A percentile compares a stretch with the other conserved stretches of the same genome.
Evolutionary conservation across 2,329 filamentous ascomycete genomes (phyloP).

Genomic region (Endocalyx cinctus): DNA sequence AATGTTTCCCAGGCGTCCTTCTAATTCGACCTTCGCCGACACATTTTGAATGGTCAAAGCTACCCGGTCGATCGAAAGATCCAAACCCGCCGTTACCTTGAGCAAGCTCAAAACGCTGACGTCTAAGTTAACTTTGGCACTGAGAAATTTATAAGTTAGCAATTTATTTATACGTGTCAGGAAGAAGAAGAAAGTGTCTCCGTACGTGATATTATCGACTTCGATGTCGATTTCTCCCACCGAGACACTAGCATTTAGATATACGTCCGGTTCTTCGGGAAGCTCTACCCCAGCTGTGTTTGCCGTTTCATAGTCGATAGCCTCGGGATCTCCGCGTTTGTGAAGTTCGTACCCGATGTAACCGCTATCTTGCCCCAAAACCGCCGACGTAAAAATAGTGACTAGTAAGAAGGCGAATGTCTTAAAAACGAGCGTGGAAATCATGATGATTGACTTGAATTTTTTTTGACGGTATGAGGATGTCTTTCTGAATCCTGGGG

Average conservation of each 20-base stretch:
- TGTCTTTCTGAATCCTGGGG: conserved; percentile 16
- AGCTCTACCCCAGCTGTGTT: conserved; percentile 42
- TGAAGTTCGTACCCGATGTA: conserved; percentile 54
- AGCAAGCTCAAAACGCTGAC: conserved; percentile 55
- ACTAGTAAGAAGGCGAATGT: conserved; percentile 26
- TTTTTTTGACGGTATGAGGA: too few relatives aligned
- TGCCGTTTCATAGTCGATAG: conserved; percentile 49
- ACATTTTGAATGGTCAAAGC: conserved; percentile 53
- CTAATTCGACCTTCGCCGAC: conserved; percentile 52
- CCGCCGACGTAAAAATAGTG: conserved; percentile 12
- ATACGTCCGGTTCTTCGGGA: conserved; percentile 50
- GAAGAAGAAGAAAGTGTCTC: too few relatives aligned
- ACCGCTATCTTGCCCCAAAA: conserved; percentile 32
- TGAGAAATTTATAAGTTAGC: too few relatives aligned
- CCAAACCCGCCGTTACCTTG: conserved; percentile 57
- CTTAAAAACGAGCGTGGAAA: conserved; percentile 13
- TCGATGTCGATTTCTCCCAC: conserved; percentile 55
- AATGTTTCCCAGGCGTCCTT: conserved; percentile 56
- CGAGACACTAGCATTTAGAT: conserved; percentile 53
- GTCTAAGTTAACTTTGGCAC: conserved; percentile 57
- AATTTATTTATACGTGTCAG: too few relatives aligned
- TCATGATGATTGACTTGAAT: conserved; percentile 18
- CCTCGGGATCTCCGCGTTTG: conserved; percentile 44
- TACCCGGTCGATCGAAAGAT: conserved; percentile 53
- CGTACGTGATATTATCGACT: conserved; percentile 55